Percentiles rank a stretch among this genome's conserved stretches.
Conservation (phyloP, 1,284 basidiomycete species). For the Earliella scabrosa region DNA sequence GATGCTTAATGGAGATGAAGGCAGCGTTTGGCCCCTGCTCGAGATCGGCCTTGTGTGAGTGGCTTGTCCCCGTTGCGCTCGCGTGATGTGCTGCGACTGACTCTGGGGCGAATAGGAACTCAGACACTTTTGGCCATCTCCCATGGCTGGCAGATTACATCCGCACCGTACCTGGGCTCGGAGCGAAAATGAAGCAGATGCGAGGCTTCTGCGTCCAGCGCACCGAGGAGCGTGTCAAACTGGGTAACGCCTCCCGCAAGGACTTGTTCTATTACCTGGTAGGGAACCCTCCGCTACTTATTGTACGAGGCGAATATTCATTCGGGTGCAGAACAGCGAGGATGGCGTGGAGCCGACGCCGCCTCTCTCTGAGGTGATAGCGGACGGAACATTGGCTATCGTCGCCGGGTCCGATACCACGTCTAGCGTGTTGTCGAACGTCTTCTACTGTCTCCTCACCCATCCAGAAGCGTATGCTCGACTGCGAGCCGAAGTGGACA, state of each 20-base stretch:
- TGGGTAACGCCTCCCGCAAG: conserved; percentile 18
- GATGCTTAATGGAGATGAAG: conserved; percentile 31
- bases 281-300: conserved; percentile 4
- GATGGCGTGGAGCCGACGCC: conserved; percentile 24
- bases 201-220: conserved; percentile 22
- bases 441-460: conserved; percentile 31
- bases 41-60: conserved; percentile 26
- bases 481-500: conserved; percentile 35
- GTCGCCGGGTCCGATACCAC: conserved; percentile 41
- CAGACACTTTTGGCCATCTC: conserved; percentile 26
- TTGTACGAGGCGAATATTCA: not conserved
- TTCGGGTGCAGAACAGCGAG: conserved; percentile 27
- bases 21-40: conserved; percentile 25
- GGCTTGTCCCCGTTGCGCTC: not conserved
- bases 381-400: conserved; percentile 27
- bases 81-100: not conserved
- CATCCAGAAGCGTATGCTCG: conserved; percentile 28
- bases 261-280: conserved; percentile 31
- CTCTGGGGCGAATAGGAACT: conserved; percentile 14
- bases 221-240: conserved; percentile 19
- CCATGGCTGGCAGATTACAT: conserved; percentile 31
- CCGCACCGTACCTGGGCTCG: conserved; percentile 21
- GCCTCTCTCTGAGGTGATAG: conserved; percentile 23
- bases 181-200: conserved; percentile 24
- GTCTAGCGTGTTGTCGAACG: conserved; percentile 26